phyloP scores from a whole-genome alignment of 768 basidiomycete genomes.

The Tricholoma bakamatsutake region DNA sequence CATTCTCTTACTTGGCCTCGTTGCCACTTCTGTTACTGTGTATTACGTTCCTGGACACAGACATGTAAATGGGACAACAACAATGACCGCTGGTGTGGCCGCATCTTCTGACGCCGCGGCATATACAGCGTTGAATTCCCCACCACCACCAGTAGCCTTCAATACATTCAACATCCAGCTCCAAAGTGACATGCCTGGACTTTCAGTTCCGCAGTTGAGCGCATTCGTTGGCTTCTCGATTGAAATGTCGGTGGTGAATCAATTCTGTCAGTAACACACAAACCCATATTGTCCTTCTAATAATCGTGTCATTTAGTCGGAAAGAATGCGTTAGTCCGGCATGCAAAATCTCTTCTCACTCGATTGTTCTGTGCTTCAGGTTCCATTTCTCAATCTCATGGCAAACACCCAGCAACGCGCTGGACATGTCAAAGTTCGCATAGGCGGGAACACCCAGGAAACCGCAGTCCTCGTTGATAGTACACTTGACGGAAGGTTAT shows the following conservation, averaged over 20 bases:
- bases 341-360: slow-evolving; percentile 25
- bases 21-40: not conserved
- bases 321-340: slow-evolving; percentile 36
- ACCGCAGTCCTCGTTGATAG: slow-evolving; percentile 44
- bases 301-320: slow-evolving; percentile 30
- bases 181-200: slow-evolving; percentile 10
- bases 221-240: slow-evolving; percentile 52
- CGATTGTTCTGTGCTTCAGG: slow-evolving; percentile 25
- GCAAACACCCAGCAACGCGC: slow-evolving; percentile 61
- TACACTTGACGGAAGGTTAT: slow-evolving; percentile 34
- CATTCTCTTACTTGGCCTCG: not conserved
- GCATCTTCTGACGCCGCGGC: not conserved
- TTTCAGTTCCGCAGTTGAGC: slow-evolving; percentile 31
- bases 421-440: slow-evolving; percentile 56
- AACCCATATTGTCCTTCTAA: not conserved
- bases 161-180: not conserved
- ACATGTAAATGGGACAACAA: not conserved
- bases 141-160: not conserved
- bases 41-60: not conserved
- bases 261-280: slow-evolving; percentile 38
- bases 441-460: slow-evolving; percentile 83
- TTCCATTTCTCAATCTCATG: slow-evolving; percentile 74
- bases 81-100: not conserved
- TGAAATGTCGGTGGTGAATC: slow-evolving; percentile 57
- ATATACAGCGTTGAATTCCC: not conserved